These are phyloP conservation scores for Hymenoscyphus occultus DNA, from an alignment of 2,329 filamentous ascomycete genomes.

Conservation along the genomic window DNA sequence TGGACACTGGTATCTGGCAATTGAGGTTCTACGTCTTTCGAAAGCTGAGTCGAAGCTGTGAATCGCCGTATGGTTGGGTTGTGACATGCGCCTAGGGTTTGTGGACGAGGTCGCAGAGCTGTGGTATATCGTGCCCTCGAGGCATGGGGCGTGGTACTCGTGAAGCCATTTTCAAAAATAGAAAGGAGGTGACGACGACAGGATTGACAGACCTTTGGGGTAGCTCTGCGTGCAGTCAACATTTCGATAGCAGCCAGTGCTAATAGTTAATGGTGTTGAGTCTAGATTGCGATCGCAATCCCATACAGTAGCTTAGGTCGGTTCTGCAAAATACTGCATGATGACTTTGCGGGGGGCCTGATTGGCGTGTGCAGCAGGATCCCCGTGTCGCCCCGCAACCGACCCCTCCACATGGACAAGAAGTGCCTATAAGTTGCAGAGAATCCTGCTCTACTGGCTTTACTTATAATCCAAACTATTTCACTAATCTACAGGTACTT, in stretches of 20 bases:
- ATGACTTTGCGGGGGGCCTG: too few species aligned
- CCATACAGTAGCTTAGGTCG: too few species aligned
- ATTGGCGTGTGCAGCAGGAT: too few species aligned
- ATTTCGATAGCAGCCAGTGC: constrained; percentile 18
- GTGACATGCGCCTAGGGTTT: constrained; percentile 15
- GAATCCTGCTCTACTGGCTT: too few species aligned
- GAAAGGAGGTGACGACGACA: constrained; percentile 37
- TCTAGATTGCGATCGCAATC: background rate
- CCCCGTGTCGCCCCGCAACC: too few species aligned
- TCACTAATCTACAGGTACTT: too few species aligned
- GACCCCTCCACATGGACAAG: too few species aligned
- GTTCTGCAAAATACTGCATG: too few species aligned
- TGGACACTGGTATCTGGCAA: background rate
- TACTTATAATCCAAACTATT: too few species aligned
- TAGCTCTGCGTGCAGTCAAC: constrained; percentile 31
- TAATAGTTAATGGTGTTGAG: too few species aligned
- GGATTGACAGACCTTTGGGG: constrained; percentile 34
- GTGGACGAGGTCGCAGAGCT: constrained; percentile 12
- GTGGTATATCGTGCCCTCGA: constrained; percentile 20
- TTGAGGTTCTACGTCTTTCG: constrained; percentile 10
- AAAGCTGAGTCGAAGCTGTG: constrained; percentile 16
- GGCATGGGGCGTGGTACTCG: constrained; percentile 19
- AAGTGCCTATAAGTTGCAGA: too few species aligned
- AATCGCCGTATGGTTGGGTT: constrained; percentile 20
- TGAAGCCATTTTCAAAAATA: constrained; percentile 37